These are phyloP conservation scores for Penicillium simplicissimum DNA, from an alignment of 495 filamentous ascomycete species.

Conservation along the genomic window DNA sequence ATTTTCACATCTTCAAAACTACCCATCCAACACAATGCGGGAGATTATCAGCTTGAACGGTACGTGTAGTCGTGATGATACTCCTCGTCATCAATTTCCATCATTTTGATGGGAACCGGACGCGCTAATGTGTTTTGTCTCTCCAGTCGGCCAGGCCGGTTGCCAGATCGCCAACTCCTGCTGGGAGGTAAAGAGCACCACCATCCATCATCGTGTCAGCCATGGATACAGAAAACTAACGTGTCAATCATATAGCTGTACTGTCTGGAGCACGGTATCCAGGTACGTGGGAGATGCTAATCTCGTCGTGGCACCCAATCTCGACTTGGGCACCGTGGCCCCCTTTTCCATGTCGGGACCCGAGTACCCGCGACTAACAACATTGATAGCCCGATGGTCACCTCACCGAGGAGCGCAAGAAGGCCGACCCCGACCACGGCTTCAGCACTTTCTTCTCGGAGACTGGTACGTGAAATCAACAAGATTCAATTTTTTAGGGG, in stretches of 20 bases:
- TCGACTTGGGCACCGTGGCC: slow-evolving; percentile 19
- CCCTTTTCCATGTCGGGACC: slow-evolving; percentile 24
- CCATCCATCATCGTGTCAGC: slow-evolving; percentile 17
- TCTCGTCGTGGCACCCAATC: slow-evolving; percentile 21
- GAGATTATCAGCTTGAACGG: slow-evolving; percentile 99
- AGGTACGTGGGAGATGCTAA: slow-evolving; percentile 61
- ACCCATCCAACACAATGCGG: slow-evolving; percentile 73
- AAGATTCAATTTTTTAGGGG: slow-evolving; percentile 11
- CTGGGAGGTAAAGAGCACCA: slow-evolving; percentile 79
- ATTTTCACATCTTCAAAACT: slow-evolving; percentile 38
- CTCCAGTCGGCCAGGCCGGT: slow-evolving; percentile 96
- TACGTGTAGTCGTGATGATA: slow-evolving; percentile 47
- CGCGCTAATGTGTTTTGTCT: slow-evolving; percentile 24
- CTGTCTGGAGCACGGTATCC: slow-evolving; percentile 99
- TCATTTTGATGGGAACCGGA: slow-evolving; percentile 13
- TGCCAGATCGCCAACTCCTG: slow-evolving; percentile 99
- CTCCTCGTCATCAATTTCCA: background rate
- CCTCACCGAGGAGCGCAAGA: slow-evolving; percentile 98
- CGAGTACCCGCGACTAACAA: slow-evolving; percentile 27
- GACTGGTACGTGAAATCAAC: slow-evolving; percentile 67
- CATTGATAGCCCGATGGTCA: slow-evolving; percentile 86
- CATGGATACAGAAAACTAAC: slow-evolving; percentile 29
- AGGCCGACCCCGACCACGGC: slow-evolving; percentile 90
- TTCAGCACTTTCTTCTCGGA: slow-evolving; percentile 99
- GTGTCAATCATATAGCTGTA: slow-evolving; percentile 68